Evolutionary conservation across 2,329 filamentous ascomycete genomes (phyloP).

Genomic region (Chlorencoelia australis): DNA sequence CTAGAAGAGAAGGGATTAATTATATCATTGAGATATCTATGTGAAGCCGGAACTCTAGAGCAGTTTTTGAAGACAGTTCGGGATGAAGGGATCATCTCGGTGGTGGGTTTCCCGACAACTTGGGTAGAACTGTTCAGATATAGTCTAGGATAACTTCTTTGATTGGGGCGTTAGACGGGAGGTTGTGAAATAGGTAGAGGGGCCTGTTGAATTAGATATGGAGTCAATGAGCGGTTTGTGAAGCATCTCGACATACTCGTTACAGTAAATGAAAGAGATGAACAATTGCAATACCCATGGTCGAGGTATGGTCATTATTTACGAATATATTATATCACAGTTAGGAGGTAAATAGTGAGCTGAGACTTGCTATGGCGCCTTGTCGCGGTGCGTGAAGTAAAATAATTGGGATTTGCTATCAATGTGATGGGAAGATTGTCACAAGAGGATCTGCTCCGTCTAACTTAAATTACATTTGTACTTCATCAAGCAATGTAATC

Average conservation of each 20-base stretch:
- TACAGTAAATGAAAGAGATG: neutral
- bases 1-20: conserved; percentile 1
- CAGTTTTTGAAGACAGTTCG: conserved; percentile 1
- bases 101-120: neutral
- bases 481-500: conserved; percentile 1
- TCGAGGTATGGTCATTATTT: neutral
- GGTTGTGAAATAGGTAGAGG: neutral
- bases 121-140: conserved; percentile 1
- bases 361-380: neutral
- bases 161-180: neutral
- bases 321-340: neutral
- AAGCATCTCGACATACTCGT: neutral
- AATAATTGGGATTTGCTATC: conserved; percentile 1
- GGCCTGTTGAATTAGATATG: neutral
- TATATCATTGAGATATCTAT: conserved; percentile 1
- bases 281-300: neutral
- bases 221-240: neutral
- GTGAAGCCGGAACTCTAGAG: conserved; percentile 1
- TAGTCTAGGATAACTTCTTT: neutral
- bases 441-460: neutral
- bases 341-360: neutral
- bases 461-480: conserved; percentile 1
- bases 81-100: neutral
- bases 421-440: neutral
- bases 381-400: neutral